phyloP scores from a whole-genome alignment of 2,329 filamentous ascomycete species.

The Sporothrix brunneoviolacea region DNA sequence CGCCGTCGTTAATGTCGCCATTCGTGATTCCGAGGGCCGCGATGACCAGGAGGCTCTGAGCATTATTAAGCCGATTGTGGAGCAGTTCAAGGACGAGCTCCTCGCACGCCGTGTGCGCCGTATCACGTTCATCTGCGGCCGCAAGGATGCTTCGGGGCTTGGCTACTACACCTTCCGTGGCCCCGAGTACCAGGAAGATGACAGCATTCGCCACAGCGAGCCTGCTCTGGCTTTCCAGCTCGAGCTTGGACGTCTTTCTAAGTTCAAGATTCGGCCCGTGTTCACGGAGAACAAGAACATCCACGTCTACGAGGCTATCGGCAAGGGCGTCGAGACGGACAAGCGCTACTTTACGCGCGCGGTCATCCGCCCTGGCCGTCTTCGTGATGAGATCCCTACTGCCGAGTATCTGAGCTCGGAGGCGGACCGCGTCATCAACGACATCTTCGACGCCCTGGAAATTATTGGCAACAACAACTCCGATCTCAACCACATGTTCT shows the following conservation, averaged over 20 bases:
- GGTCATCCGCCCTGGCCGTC: conserved; percentile 85
- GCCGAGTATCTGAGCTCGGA: conserved; percentile 97
- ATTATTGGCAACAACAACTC: conserved; percentile 99
- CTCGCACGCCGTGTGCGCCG: conserved; percentile 75
- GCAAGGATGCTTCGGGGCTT: conserved; percentile 88
- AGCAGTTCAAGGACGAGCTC: conserved; percentile 77
- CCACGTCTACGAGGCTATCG: conserved; percentile 94
- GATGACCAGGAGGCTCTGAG: conserved; percentile 75
- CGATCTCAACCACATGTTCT: conserved; percentile 99
- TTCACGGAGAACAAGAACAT: conserved; percentile 99
- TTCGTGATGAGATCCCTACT: conserved; percentile 96
- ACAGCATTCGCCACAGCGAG: conserved; percentile 94
- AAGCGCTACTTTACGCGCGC: conserved; percentile 98
- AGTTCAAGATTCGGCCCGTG: conserved; percentile 96
- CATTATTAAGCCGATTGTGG: conserved; percentile 69
- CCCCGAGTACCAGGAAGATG: conserved; percentile 80
- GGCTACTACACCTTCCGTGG: conserved; percentile 98
- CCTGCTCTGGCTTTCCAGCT: conserved; percentile 97
- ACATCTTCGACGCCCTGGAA: conserved; percentile 94
- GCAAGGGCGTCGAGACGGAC: conserved; percentile 90
- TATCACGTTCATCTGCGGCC: conserved; percentile 92
- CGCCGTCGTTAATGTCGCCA: conserved; percentile 85
- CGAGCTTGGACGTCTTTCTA: conserved; percentile 85
- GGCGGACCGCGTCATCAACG: conserved; percentile 91
- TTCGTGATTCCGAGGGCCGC: conserved; percentile 77